Evolutionary conservation across 495 filamentous ascomycete genomes (phyloP).

Genomic region (Corynascus novoguineensis): DNA sequence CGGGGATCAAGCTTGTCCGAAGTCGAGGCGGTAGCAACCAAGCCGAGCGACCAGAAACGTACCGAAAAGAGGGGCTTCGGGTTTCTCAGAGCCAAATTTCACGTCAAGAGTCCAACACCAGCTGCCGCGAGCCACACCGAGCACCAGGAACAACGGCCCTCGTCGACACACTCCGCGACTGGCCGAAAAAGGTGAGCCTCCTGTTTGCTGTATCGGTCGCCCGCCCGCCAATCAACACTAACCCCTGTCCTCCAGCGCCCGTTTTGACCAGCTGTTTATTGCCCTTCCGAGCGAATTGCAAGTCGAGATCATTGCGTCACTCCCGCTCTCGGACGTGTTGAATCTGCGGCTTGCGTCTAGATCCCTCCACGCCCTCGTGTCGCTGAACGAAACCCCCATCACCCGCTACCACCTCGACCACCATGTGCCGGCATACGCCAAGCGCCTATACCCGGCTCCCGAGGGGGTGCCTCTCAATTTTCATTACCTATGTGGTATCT

Average conservation of each 20-base stretch:
- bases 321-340: conserved; percentile 49
- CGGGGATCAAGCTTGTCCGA: conserved; percentile 29
- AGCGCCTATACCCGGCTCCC: conserved; percentile 46
- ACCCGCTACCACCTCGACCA: conserved; percentile 51
- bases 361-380: conserved; percentile 49
- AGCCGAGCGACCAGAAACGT: conserved; percentile 32
- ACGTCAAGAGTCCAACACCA: conserved; percentile 17
- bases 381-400: conserved; percentile 51
- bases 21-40: conserved; percentile 19
- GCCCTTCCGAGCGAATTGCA: conserved; percentile 51
- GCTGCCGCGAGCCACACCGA: conserved; percentile 8
- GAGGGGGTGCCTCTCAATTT: conserved; percentile 41
- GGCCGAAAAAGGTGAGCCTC: conserved; percentile 21
- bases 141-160: conserved; percentile 18
- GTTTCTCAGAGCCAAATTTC: conserved; percentile 26
- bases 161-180: conserved; percentile 17
- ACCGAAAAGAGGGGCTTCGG: conserved; percentile 30
- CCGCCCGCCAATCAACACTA: background rate
- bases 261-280: conserved; percentile 48
- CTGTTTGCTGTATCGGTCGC: background rate
- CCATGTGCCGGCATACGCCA: conserved; percentile 48
- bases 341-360: conserved; percentile 49
- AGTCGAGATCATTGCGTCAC: conserved; percentile 50
- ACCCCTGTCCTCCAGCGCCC: conserved; percentile 19
- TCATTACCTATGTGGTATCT: conserved; percentile 53